Evolutionary conservation across 805 yeast genomes (phyloP), one percentile per base, ranked within the genome.

Genomic region (Wickerhamiella allomyrinae): DNA sequence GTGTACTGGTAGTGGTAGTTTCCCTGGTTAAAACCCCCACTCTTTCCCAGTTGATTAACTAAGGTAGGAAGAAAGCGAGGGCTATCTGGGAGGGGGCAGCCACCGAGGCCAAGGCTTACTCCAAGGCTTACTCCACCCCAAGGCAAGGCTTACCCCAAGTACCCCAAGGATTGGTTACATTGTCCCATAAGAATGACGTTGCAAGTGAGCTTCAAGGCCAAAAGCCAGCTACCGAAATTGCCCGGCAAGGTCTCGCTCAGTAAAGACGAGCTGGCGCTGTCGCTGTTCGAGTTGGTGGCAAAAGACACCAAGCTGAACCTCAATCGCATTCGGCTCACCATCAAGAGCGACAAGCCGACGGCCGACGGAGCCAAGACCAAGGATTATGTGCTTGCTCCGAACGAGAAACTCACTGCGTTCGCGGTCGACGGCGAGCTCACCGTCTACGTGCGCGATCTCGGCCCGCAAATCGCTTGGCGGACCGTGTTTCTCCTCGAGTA

Each of bases 391-490:
- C 59, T 77, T 55, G 67, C 66, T 43, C 54, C 61, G 20, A 63
- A 63, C 33, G 65, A 67, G 41, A 58, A 71, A 14, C 61, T 79
- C 33, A 60, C 57, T 24, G 67, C 61, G n/a, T 70, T 69, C 45
- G 73, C 73, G 1, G 55, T 65, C 34, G 61, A 63, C 19, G 41
- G 36, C 20, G 60, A 56, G 0, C 50, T 65, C 8, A 53, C 67
- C 20, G 67, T 86, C 11, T 73, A 64, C 49, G 81, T 81, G 42
- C 87, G 89, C 59, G 98, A 89, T 57, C 67, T 89, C 47, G 98
- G 98, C 17, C 86, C 87, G 1, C 98, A 91, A 62, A 74, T 91
- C 45, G 77, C 78, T 4, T 91, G 96, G 95, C 73, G 81, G 62
- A 71, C 85, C 3, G 97, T 89, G n/a, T 91, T 77, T 57, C 52